Percentiles rank a stretch among this genome's conserved stretches.
These are phyloP conservation scores for Eutrema japonicum DNA, from an alignment of 345 rosid species.

Conservation along the genomic window DNA sequence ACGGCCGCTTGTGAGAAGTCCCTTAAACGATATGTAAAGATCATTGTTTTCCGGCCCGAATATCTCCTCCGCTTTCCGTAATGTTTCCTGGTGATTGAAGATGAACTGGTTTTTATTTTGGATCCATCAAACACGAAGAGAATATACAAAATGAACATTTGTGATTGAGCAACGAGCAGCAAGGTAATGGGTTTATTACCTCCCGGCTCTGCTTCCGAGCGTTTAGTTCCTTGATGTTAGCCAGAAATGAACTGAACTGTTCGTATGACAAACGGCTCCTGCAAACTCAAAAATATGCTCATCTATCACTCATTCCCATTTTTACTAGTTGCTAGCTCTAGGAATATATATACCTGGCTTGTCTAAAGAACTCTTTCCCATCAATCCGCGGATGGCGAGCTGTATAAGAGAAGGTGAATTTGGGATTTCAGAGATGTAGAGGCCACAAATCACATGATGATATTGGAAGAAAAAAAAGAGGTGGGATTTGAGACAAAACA, in stretches of 20 bases:
- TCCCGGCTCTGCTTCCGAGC: slow-evolving; percentile 88
- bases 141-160: background rate
- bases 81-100: slow-evolving; percentile 64
- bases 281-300: background rate
- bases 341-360: slow-evolving; percentile 64
- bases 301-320: slow-evolving; percentile 11
- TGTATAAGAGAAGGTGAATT: background rate
- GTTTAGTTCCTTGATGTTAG: slow-evolving; percentile 90
- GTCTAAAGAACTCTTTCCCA: slow-evolving; percentile 98
- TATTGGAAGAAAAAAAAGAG: background rate
- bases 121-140: background rate
- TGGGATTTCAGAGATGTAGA: background rate
- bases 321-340: background rate
- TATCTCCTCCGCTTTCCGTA: slow-evolving; percentile 86
- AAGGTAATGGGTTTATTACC: slow-evolving; percentile 44
- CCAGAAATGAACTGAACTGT: slow-evolving; percentile 93
- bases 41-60: slow-evolving; percentile 88
- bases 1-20: slow-evolving; percentile 66
- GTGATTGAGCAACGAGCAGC: background rate
- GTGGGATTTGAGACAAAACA: background rate
- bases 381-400: slow-evolving; percentile 74
- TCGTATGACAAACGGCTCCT: slow-evolving; percentile 93
- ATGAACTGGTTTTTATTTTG: background rate
- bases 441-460: background rate
- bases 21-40: slow-evolving; percentile 80